Conservation (phyloP, 192 early-diverging fungal species). For the Coemansia guatemalensis region DNA sequence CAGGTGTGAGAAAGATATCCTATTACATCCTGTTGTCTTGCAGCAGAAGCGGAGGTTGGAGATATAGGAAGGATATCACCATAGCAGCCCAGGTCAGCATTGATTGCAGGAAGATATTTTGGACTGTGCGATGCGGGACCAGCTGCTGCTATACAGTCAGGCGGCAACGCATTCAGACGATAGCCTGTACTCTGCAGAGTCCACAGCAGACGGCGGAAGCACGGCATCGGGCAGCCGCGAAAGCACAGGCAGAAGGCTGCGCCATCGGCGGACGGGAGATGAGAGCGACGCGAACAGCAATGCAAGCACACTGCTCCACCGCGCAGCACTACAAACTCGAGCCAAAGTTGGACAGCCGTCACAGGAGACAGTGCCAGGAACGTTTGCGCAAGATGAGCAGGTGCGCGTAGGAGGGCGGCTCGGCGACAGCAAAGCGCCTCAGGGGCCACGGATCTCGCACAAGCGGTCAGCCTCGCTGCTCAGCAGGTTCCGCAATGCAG, state of each 20-base stretch:
- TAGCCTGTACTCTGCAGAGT: conserved; percentile 19
- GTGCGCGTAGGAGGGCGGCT: neutral
- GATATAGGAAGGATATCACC: neutral
- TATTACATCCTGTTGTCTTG: neutral
- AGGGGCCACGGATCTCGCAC: conserved; percentile 11
- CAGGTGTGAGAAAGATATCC: neutral
- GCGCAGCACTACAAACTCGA: neutral
- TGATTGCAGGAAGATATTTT: neutral
- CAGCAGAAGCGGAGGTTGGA: neutral
- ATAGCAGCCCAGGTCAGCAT: neutral
- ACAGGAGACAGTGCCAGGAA: neutral
- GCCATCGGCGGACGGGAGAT: neutral
- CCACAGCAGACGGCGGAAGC: neutral
- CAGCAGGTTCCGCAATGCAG: conserved; percentile 18
- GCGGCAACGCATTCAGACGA: conserved; percentile 27
- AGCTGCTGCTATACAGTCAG: conserved; percentile 19
- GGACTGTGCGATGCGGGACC: conserved; percentile 13
- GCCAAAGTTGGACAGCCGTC: neutral
- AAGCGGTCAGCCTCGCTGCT: conserved; percentile 29
- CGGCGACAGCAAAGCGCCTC: neutral
- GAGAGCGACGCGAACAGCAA: neutral
- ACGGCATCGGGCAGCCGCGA: neutral
- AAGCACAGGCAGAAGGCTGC: neutral
- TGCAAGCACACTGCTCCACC: neutral
- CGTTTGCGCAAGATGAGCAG: neutral